These are phyloP conservation scores for Aeschynomene evenia DNA, from an alignment of 306 rosid species.

Conservation along the genomic window DNA sequence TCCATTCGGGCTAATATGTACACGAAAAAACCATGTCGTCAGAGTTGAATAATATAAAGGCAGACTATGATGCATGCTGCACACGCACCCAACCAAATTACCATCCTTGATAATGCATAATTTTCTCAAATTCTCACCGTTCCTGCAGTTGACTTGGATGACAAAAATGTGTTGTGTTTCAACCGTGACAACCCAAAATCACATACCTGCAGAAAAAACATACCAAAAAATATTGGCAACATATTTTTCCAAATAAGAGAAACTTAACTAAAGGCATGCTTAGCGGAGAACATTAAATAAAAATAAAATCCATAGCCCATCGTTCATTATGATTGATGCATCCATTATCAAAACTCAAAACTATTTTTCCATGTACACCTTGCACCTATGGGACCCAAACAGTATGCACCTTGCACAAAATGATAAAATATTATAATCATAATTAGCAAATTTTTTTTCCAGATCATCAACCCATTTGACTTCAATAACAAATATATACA, in stretches of 20 bases:
- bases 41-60: conserved; percentile 25
- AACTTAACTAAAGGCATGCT: not conserved
- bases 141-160: conserved; percentile 99
- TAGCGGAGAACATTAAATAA: not conserved
- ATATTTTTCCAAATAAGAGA: not conserved
- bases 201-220: conserved; percentile 51
- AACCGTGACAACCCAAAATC: conserved; percentile 98
- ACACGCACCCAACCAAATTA: conserved; percentile 18
- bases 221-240: not conserved
- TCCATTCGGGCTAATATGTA: conserved; percentile 92
- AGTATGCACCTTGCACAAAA: not conserved
- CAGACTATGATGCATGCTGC: conserved; percentile 22
- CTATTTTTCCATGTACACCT: not conserved
- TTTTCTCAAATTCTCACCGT: conserved; percentile 68
- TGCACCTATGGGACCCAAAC: conserved; percentile 8
- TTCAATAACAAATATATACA: conserved; percentile 16
- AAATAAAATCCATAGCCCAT: conserved; percentile 8
- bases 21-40: conserved; percentile 40
- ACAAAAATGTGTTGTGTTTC: conserved; percentile 95
- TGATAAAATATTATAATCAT: not conserved
- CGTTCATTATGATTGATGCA: not conserved
- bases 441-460: conserved; percentile 1
- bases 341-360: conserved; percentile 15
- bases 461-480: conserved; percentile 17
- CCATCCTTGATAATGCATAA: conserved; percentile 1